Conservation (phyloP, 208 protist species). For the Herpetomonas samuelpessoai region DNA sequence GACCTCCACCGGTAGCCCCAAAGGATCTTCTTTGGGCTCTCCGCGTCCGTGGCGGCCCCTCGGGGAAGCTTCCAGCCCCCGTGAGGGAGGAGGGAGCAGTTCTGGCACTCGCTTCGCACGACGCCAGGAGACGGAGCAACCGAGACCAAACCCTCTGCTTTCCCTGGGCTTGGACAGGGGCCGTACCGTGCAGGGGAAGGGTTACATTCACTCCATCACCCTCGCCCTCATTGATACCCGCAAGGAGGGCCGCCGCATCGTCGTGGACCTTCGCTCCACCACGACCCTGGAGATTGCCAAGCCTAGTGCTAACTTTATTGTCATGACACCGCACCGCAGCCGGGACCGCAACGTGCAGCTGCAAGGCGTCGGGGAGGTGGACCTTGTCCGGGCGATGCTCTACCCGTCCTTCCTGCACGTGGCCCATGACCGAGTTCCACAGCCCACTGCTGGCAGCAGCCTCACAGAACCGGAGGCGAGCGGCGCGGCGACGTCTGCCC, state of each 20-base stretch:
- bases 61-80: not conserved
- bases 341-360: constrained; percentile 39
- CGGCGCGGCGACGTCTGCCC: too few species aligned
- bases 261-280: constrained; percentile 24
- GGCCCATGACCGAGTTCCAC: not conserved
- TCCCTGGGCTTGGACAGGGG: constrained; percentile 27
- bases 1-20: not conserved
- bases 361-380: constrained; percentile 61
- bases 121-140: not conserved
- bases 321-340: constrained; percentile 32
- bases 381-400: constrained; percentile 22
- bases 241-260: constrained; percentile 33
- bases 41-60: not conserved
- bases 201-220: constrained; percentile 25
- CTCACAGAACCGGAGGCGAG: not conserved
- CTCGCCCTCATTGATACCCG: constrained; percentile 51
- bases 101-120: not conserved
- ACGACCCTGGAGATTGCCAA: constrained; percentile 38
- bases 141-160: not conserved
- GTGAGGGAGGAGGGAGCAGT: not conserved
- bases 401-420: constrained; percentile 44
- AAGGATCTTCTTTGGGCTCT: not conserved
- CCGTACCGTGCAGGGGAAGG: constrained; percentile 58
- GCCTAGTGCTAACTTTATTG: constrained; percentile 53
- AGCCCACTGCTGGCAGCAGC: not conserved